Evolutionary conservation across 495 filamentous ascomycete species (phyloP), one percentile per base, ranked within the genome.

Genomic region (Aspergillus campestris): DNA sequence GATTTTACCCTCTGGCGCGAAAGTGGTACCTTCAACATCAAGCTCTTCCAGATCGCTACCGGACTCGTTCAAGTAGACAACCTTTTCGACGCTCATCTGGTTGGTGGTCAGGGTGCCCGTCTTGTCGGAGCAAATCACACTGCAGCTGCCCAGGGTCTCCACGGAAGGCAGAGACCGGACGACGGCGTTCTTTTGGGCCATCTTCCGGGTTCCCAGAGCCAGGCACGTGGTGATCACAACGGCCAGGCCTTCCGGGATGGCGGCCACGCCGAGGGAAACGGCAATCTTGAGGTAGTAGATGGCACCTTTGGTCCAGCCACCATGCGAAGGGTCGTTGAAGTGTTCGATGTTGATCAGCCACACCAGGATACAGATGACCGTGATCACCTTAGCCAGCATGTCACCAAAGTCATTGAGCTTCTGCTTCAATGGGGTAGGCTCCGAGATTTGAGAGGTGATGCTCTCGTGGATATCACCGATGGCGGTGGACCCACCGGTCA

Each of bases 221-320:
- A 98, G 70, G 61, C 94, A 97, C 31, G 94, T 96, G 34, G 92
- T 98, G 53, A 98, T 97, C 47, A 98, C 94, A 39, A 96, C 94
- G 31, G 92, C 92, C 30, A 98, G 75, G 59, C 92, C 92, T 71
- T 98, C 92, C 2, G 92, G 92, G 60, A 98, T 98, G 44, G 94
- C 94, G 27, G 94, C 94, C 29, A 99, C 94, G 58, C 94, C 94
- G 29, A 99, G 83, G 29, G 94, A 99, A 39, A 99, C 94, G 29
- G 94, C 94, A 64, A 99, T 99, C 78, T 99, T 99, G 51, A 99
- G 78, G 66, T 99, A 99, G 74, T 99, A 99, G 53, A 99, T 97
- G 41, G 94, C 94, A 46, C 94, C 94, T 72, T 96, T 97, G 40
- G 89, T 82, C 89, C 89, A 97, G 57, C 83, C 84, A 47, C 89